Percentiles rank a stretch among this genome's conserved stretches.
Evolutionary conservation across 208 protist species (phyloP).

Genomic region (Wallacemonas sp.): DNA sequence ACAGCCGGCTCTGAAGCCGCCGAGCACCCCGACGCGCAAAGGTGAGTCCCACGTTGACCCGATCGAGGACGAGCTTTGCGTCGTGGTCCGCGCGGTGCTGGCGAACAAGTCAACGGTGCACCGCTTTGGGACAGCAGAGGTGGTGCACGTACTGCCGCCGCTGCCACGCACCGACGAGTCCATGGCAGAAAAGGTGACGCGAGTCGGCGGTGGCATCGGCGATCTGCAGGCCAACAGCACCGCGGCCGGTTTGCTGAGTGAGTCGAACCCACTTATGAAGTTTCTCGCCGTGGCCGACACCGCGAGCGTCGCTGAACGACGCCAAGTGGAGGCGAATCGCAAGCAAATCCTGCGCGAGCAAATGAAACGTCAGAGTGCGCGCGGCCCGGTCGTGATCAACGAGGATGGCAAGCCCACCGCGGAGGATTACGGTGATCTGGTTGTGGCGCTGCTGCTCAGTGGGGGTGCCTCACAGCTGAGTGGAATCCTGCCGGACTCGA

Average conservation of each 20-base stretch:
- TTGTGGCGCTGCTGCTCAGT: conserved; percentile 75
- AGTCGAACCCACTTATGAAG: conserved; percentile 29
- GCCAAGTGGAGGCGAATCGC: conserved; percentile 21
- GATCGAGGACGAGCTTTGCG: conserved; percentile 50
- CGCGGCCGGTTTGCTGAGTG: conserved; percentile 3
- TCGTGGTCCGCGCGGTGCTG: conserved; percentile 74
- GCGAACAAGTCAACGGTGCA: conserved; percentile 72
- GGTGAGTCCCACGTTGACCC: conserved; percentile 26
- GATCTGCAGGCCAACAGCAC: too few relatives aligned
- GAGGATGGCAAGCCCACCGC: conserved; percentile 25
- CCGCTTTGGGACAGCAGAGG: conserved; percentile 67
- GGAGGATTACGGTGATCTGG: conserved; percentile 76
- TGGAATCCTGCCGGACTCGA: conserved; percentile 60
- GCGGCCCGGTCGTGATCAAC: conserved; percentile 23
- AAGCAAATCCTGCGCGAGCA: conserved; percentile 23
- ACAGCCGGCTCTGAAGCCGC: conserved; percentile 10
- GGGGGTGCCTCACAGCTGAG: conserved; percentile 46
- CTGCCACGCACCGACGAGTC: conserved; percentile 29
- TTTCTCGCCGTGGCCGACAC: conserved; percentile 17
- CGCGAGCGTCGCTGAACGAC: background rate
- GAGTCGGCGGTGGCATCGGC: conserved; percentile 7
- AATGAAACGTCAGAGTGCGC: conserved; percentile 21
- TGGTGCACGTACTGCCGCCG: conserved; percentile 80
- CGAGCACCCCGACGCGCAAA: conserved; percentile 18
- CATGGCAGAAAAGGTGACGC: conserved; percentile 17